phyloP scores from a whole-genome alignment of 805 yeast genomes.

The Ascoidea asiatica region DNA sequence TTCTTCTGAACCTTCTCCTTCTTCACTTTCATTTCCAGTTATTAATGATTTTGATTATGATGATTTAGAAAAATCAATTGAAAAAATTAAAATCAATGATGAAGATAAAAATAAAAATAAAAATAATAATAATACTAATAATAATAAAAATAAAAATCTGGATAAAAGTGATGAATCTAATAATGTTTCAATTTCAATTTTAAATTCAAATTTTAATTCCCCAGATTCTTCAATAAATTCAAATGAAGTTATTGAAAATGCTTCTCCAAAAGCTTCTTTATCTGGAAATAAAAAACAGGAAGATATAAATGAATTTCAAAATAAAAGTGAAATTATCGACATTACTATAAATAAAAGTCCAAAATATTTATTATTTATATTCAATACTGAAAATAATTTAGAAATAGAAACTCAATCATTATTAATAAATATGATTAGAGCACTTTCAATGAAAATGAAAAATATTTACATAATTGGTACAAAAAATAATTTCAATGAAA shows the following conservation, averaged over 20 bases:
- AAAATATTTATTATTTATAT: no score
- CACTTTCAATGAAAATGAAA: not conserved
- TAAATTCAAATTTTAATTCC: no score
- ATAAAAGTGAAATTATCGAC: not conserved
- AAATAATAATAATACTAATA: no score
- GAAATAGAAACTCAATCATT: not conserved
- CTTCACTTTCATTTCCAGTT: not conserved
- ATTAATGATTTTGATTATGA: not conserved
- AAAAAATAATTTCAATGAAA: no score
- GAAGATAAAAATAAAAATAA: no score
- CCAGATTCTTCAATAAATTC: not conserved
- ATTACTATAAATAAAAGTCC: not conserved
- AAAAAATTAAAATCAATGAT: no score
- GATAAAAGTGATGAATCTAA: not conserved
- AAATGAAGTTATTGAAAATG: not conserved
- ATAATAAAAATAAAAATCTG: no score
- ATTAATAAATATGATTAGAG: not conserved
- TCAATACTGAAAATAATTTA: not conserved
- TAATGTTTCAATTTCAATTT: no score
- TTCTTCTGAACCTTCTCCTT: not conserved
- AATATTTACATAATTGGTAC: not conserved
- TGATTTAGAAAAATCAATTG: no score
- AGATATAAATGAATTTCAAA: not conserved
- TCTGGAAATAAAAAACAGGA: not conserved
- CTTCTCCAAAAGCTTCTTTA: no score